These are phyloP conservation scores for Misopates orontium DNA, from an alignment of 257 asterid species.

Conservation along the genomic window DNA sequence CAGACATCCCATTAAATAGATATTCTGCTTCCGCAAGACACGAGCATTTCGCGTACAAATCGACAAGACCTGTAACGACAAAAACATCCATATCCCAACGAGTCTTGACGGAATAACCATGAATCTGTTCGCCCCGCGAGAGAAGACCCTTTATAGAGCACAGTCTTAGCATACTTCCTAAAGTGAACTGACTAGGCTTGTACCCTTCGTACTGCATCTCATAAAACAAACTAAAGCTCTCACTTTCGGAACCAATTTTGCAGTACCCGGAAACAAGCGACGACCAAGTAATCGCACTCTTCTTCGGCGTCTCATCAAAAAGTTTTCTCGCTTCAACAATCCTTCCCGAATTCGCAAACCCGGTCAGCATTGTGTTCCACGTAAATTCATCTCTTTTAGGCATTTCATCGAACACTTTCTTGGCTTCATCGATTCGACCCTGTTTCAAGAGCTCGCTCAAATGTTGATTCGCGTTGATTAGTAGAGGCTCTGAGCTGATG, in stretches of 20 bases:
- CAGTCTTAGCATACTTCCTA: slow-evolving; percentile 69
- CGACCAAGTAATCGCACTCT: slow-evolving; percentile 69
- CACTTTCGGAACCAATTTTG: slow-evolving; percentile 58
- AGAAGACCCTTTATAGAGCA: slow-evolving; percentile 67
- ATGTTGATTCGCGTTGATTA: slow-evolving; percentile 39
- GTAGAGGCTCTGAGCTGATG: slow-evolving; percentile 14
- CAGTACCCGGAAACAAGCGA: slow-evolving; percentile 82
- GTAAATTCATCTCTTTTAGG: slow-evolving; percentile 65
- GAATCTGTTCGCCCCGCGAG: slow-evolving; percentile 58
- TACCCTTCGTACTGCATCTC: slow-evolving; percentile 60
- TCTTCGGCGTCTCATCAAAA: slow-evolving; percentile 49
- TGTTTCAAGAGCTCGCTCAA: slow-evolving; percentile 36
- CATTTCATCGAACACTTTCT: slow-evolving; percentile 69
- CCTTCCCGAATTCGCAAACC: slow-evolving; percentile 65
- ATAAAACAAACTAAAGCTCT: slow-evolving; percentile 56
- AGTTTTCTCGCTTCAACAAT: slow-evolving; percentile 56
- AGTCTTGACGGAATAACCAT: slow-evolving; percentile 60
- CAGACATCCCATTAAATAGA: slow-evolving; percentile 50
- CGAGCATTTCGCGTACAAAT: slow-evolving; percentile 69
- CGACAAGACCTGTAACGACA: slow-evolving; percentile 73
- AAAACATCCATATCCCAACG: slow-evolving; percentile 53
- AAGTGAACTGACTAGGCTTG: slow-evolving; percentile 58
- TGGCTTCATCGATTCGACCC: slow-evolving; percentile 57
- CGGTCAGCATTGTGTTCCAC: slow-evolving; percentile 71
- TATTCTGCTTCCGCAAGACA: slow-evolving; percentile 53